Evolutionary conservation across 495 filamentous ascomycete genomes (phyloP), one percentile per base, ranked within the genome.

Genomic region (Aspergillus wentii): DNA sequence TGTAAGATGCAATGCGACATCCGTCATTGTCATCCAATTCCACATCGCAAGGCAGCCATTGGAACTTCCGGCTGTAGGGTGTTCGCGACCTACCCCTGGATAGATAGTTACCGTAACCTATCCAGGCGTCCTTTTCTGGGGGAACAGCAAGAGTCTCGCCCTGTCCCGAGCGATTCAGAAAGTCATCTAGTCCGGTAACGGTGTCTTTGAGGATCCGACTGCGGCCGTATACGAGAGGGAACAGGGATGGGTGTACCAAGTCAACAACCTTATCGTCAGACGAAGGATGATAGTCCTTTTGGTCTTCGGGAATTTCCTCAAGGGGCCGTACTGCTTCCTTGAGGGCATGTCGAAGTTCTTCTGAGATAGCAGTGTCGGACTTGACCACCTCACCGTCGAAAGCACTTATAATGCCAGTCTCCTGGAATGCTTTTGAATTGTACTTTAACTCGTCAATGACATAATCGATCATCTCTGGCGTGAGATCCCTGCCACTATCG

Each of bases 21-120:
- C 39, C 19, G 22, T 40, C 42, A 11, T 61, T 56, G 2, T 53
- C 53, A 0, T 36, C 34, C 28, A 79, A 63, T 14, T 58, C 33
- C 10, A 84, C 66, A 16, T 82, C 63, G 29, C 64, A 70, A 0
- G 80, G 79, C 9, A 83, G 57, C 78, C 75, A 82, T 44, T 85
- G 79, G 35, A 74, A 82, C 1, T 53, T 55, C 13, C 26, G n/a
- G n/a, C n/a, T n/a, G n/a, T n/a, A n/a, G n/a, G n/a, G n/a, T 34
- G 61, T 53, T 11, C 49, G 46, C 10, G 62, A 62, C 14, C 56
- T 56, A 1, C 52, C 54, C n/a, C n/a, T n/a, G n/a, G n/a, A n/a
- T n/a, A n/a, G n/a, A n/a, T n/a, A n/a, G n/a, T n/a, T n/a, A n/a
- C n/a, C n/a, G n/a, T n/a, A n/a, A n/a, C n/a, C n/a, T n/a, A n/a